Evolutionary conservation across 352 stramenopile genomes (phyloP).

Genomic region (Phytophthora brassicae): DNA sequence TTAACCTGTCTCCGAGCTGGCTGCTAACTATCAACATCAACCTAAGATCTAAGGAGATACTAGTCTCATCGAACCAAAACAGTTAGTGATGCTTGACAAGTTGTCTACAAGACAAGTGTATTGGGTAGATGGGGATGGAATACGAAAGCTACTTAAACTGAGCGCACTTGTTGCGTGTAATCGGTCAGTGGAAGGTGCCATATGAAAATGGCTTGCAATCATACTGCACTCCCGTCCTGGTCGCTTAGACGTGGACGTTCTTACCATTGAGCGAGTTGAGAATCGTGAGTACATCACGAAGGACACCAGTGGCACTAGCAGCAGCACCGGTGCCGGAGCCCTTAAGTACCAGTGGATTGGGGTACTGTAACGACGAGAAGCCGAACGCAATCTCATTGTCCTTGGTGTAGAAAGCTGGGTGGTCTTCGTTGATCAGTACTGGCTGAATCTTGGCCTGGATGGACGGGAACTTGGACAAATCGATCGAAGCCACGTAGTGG

Average conservation of each 20-base stretch:
- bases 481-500: conserved; percentile 70
- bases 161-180: conserved; percentile 3
- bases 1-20: no score
- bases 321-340: conserved; percentile 60
- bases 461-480: conserved; percentile 48
- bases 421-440: conserved; percentile 57
- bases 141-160: conserved; percentile 21
- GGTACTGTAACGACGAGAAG: conserved; percentile 74
- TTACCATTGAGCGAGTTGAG: conserved; percentile 68
- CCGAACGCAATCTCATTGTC: conserved; percentile 78
- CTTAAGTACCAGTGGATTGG: conserved; percentile 68
- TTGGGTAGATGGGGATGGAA: conserved; percentile 28
- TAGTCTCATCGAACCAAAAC: neutral
- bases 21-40: no score
- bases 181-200: conserved; percentile 25
- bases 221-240: conserved; percentile 28
- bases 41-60: no score
- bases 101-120: conserved; percentile 4
- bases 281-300: conserved; percentile 79
- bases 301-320: conserved; percentile 68
- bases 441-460: conserved; percentile 57
- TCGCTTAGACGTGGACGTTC: conserved; percentile 35
- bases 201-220: conserved; percentile 17
- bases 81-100: neutral
- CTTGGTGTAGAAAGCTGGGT: conserved; percentile 59